phyloP scores from a whole-genome alignment of 306 rosid genomes.

The Albizia julibrissin region DNA sequence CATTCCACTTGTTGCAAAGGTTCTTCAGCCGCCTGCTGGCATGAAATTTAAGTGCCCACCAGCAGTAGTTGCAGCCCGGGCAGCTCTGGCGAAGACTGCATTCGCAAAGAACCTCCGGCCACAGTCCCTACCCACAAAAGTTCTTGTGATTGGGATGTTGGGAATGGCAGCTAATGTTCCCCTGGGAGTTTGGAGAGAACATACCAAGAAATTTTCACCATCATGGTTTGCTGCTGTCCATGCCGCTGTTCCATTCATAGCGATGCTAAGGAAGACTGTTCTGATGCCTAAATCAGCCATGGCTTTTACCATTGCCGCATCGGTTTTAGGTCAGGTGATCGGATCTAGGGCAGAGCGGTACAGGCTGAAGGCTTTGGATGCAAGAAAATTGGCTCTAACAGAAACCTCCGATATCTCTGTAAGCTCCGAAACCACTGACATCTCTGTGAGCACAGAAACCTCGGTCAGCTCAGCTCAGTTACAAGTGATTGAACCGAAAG shows the following conservation, averaged over 20 bases:
- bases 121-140: constrained; percentile 85
- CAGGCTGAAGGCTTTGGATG: constrained; percentile 61
- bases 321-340: constrained; percentile 85
- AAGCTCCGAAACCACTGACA: constrained; percentile 16
- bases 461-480: constrained; percentile 37
- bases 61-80: constrained; percentile 83
- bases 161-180: constrained; percentile 99
- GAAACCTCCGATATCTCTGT: constrained; percentile 37
- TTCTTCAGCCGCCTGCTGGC: constrained; percentile 78
- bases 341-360: constrained; percentile 92
- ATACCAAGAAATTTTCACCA: constrained; percentile 89
- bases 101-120: constrained; percentile 95
- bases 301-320: constrained; percentile 98
- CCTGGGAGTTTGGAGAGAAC: constrained; percentile 95
- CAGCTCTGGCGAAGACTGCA: constrained; percentile 87
- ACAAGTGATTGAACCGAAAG: constrained; percentile 40
- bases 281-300: constrained; percentile 96
- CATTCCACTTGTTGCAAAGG: constrained; percentile 91
- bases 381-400: constrained; percentile 41
- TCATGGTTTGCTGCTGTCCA: constrained; percentile 96
- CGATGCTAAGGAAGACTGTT: constrained; percentile 84
- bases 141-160: constrained; percentile 81
- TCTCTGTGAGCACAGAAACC: background rate
- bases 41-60: constrained; percentile 81
- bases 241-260: constrained; percentile 99